Evolutionary conservation across 805 yeast species (phyloP).

Genomic region (Yarrowia sp.): DNA sequence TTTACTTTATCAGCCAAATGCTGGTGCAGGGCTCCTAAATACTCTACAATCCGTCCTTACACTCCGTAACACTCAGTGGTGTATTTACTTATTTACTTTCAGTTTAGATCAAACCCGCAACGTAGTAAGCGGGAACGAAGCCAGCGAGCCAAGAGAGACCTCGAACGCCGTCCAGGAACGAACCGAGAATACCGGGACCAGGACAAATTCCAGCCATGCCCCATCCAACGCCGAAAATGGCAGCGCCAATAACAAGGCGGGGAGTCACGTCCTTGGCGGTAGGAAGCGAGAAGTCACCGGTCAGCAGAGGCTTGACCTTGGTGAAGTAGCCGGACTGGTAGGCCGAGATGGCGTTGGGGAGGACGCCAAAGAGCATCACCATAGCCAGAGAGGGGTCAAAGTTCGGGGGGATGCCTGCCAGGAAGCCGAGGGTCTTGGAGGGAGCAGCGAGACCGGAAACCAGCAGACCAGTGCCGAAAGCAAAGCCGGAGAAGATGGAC

Average conservation of each 20-base stretch:
- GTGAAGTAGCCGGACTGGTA: neutral
- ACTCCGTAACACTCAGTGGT: too few relatives aligned
- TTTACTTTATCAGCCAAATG: too few relatives aligned
- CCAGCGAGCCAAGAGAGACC: neutral
- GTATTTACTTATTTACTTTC: neutral
- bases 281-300: neutral
- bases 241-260: neutral
- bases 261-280: neutral
- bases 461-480: neutral
- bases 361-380: neutral
- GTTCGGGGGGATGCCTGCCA: neutral
- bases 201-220: neutral
- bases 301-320: neutral
- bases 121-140: neutral
- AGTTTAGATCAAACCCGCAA: neutral
- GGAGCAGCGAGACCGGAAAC: neutral
- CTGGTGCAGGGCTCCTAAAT: too few relatives aligned
- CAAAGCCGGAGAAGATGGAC: neutral
- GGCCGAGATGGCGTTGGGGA: neutral
- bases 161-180: neutral
- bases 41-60: too few relatives aligned
- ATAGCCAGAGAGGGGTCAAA: neutral
- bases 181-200: neutral
- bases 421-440: neutral
- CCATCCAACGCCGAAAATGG: slow-evolving; percentile 1